Conservation (phyloP, 768 basidiomycete genomes). For the Mycena epipterygia region DNA sequence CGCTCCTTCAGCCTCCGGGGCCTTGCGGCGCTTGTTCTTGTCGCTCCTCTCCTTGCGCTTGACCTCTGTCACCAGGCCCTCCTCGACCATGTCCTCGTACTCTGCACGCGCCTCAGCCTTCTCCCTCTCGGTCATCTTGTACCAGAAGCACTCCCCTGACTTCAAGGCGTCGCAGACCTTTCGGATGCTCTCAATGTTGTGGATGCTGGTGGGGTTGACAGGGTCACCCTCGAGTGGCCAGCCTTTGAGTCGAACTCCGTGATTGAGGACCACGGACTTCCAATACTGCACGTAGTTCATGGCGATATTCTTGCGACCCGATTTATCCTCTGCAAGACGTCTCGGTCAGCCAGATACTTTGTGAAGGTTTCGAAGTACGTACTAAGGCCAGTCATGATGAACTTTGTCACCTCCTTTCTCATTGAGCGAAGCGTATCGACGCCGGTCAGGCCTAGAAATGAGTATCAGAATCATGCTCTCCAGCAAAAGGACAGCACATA, state of each 20-base stretch:
- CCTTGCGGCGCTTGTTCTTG: background rate
- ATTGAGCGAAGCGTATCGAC: too few species aligned
- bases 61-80: background rate
- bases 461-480: too few species aligned
- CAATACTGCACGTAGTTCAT: background rate
- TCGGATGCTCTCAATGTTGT: too few species aligned
- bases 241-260: background rate
- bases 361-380: background rate
- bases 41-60: background rate
- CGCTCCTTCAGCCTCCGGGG: background rate
- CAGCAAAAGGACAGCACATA: background rate
- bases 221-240: background rate
- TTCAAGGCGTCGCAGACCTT: too few species aligned
- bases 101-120: background rate
- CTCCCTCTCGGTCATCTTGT: background rate
- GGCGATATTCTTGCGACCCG: background rate
- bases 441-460: too few species aligned
- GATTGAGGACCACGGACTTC: background rate
- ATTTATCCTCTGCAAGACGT: too few species aligned
- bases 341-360: background rate
- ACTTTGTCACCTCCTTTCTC: too few species aligned
- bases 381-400: too few species aligned
- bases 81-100: background rate
- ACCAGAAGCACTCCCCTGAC: too few species aligned
- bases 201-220: background rate